Conservation (phyloP, 164 flowering plant genomes). For the Umbellularia californica region DNA sequence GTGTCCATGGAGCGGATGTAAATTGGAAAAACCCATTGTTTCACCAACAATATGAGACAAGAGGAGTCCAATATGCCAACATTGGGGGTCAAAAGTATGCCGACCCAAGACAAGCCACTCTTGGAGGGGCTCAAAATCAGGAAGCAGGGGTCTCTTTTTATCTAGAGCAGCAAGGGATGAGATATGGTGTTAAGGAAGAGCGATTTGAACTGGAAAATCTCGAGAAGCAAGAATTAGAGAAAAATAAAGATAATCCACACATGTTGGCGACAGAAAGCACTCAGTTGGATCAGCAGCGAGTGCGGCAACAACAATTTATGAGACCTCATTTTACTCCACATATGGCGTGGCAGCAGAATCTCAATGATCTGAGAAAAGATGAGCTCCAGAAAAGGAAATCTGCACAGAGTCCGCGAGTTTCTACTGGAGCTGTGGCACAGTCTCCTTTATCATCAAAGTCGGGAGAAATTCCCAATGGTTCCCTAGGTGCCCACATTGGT, state of each 20-base stretch:
- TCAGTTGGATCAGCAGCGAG: conserved; percentile 52
- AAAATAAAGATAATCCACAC: conserved; percentile 35
- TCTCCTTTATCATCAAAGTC: conserved; percentile 88
- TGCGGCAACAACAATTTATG: conserved; percentile 44
- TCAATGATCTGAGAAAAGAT: conserved; percentile 65
- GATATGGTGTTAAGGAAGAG: conserved; percentile 64
- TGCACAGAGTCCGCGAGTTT: conserved; percentile 76
- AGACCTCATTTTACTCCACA: conserved; percentile 52
- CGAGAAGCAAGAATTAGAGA: conserved; percentile 41
- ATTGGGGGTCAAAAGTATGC: conserved; percentile 49
- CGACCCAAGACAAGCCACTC: conserved; percentile 14
- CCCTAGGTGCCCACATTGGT: conserved; percentile 64
- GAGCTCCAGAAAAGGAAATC: conserved; percentile 71
- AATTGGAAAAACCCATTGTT: conserved; percentile 60
- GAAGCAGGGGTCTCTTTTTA: conserved; percentile 43
- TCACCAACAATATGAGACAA: conserved; percentile 52
- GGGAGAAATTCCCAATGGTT: conserved; percentile 84
- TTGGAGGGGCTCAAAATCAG: conserved; percentile 58
- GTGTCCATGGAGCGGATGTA: conserved; percentile 51
- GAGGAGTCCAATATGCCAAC: conserved; percentile 57
- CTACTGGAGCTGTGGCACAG: conserved; percentile 62
- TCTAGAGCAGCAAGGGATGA: conserved; percentile 45
- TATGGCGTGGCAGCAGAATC: conserved; percentile 70
- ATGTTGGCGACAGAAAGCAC: conserved; percentile 37
- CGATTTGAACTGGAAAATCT: conserved; percentile 51